Base-by-base conservation (phyloP, 2,329 filamentous ascomycete genomes). In the Coleophoma cylindrospora region DNA sequence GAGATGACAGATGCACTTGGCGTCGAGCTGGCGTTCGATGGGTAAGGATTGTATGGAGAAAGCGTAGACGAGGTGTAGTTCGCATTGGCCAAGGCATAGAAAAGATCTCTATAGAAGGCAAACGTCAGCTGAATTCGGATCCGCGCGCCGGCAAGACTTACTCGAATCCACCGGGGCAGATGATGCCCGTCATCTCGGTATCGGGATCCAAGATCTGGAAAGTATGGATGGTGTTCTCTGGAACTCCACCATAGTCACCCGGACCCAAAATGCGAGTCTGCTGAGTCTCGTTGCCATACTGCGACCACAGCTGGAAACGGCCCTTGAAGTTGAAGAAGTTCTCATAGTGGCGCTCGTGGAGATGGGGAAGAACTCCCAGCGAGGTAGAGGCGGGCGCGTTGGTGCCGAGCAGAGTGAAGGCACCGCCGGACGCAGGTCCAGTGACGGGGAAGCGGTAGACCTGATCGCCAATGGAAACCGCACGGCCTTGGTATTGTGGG, bases 141-240 rank as follows among this genome's bases (percentile, higher is more conserved):
- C 19, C 41, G n/a, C 19, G 12, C 15, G 14, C 3, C 4, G n/a
- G 8, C 27, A 44, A 22, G 10, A 61, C 59, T 43, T 64, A 68
- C 64, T 76, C 73, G 46, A 76, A 75, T n/a, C 72, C 73, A 33
- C 74, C 72, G 3, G 74, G 73, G 8, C 66, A 62, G 43, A 76
- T 70, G 0, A 74, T 65, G 2, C 74, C 73, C 2, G 70, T 65
- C 58, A 76, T 66, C 54, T 75, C 69, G 4, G 71, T 74, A 54
- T 75, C 70, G 0, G 72, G 71, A 48, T 76, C 73, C 12, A 73
- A 56, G 14, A 75, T 64, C 56, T 74, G 71, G 62, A 75, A 76
- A 3, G 72, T 73, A 52, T 76, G 74, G 1, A 69, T 73, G 1
- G 71, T 74, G 52, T 75, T 70, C 17, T 64, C 62, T 0, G 71